A percentile compares a stretch with the other conserved stretches of the same genome.
These are phyloP conservation scores for Candida tetrigidarum DNA, from an alignment of 1,139 yeast species.

Conservation along the genomic window DNA sequence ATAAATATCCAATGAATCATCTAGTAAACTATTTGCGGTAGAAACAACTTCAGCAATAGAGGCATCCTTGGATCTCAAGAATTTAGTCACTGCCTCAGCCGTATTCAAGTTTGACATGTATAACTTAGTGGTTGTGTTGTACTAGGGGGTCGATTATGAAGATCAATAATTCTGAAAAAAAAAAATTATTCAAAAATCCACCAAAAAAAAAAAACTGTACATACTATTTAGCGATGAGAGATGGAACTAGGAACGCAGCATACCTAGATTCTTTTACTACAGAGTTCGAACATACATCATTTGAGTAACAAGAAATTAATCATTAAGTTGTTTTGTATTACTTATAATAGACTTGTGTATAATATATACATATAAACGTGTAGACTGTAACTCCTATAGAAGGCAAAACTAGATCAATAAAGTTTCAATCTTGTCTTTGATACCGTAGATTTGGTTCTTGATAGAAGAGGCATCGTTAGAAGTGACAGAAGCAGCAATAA, in stretches of 20 bases:
- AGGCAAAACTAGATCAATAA: constrained; percentile 71
- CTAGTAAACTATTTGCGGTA: constrained; percentile 45
- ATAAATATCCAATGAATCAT: constrained; percentile 41
- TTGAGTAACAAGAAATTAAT: not conserved
- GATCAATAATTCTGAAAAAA: not conserved
- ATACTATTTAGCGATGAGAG: constrained; percentile 3
- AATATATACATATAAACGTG: not conserved
- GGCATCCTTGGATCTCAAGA: constrained; percentile 60
- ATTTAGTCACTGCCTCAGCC: constrained; percentile 67
- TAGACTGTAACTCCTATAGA: not conserved
- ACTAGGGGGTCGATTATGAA: not conserved
- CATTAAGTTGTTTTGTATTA: not conserved
- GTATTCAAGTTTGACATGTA: constrained; percentile 19
- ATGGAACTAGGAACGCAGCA: not conserved
- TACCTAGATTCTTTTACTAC: no score
- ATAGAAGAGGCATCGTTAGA: constrained; percentile 98
- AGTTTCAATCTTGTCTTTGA: constrained; percentile 99
- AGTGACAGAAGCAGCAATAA: constrained; percentile 98
- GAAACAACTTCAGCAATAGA: constrained; percentile 46
- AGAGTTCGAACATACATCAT: no score
- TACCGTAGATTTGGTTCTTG: constrained; percentile 95
- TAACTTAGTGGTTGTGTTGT: not conserved
- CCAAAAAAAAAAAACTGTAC: not conserved
- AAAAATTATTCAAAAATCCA: no score
- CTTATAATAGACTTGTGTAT: no score